Percentiles rank a stretch among this genome's conserved stretches.
phyloP scores from a whole-genome alignment of 441 rosid genomes.

The Adansonia grandidieri region DNA sequence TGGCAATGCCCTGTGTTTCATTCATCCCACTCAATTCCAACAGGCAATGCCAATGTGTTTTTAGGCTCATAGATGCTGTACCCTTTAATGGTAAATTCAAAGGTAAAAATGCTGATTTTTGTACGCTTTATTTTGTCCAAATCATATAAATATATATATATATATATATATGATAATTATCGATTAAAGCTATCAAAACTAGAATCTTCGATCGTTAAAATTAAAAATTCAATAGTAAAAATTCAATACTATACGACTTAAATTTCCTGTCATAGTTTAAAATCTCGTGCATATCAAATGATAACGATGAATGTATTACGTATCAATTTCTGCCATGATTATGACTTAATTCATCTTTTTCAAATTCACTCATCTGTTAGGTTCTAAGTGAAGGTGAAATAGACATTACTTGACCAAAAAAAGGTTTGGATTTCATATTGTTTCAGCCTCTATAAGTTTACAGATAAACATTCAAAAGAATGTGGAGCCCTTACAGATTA shows the following conservation, averaged over 20 bases:
- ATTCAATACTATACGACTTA: no score
- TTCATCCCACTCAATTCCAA: not conserved
- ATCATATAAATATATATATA: no score
- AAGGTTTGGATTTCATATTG: constrained; percentile 24
- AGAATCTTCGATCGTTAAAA: no score
- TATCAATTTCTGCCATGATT: not conserved
- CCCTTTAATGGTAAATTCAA: not conserved
- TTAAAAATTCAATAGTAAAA: no score
- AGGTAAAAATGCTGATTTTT: not conserved
- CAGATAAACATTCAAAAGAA: constrained; percentile 38
- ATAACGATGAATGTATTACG: no score
- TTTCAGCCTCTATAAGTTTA: constrained; percentile 36
- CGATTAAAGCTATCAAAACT: no score
- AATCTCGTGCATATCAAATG: no score
- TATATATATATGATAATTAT: no score
- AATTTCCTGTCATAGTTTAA: no score
- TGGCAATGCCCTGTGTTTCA: not conserved
- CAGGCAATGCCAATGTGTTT: not conserved
- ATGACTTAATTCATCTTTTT: not conserved
- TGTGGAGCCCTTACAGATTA: constrained; percentile 36
- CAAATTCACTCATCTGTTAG: not conserved
- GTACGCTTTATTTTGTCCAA: not conserved
- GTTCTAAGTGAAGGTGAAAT: not conserved
- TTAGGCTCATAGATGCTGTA: not conserved
- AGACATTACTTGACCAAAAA: constrained; percentile 9